Base-by-base conservation (phyloP, 257 asterid genomes). In the Solanum ossicruentum region DNA sequence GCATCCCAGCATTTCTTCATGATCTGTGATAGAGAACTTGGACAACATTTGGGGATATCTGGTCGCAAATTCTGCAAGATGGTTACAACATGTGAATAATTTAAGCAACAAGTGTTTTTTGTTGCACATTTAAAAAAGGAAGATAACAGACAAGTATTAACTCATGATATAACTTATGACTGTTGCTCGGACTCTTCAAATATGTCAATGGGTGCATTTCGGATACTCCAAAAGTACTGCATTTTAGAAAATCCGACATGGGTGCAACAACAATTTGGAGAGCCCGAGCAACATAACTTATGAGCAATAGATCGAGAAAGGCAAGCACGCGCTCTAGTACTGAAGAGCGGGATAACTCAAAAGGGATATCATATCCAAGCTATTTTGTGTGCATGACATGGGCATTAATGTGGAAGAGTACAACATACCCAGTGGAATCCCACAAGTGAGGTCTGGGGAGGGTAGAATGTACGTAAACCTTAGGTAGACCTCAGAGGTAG, bases 1-100 rank as follows among this genome's bases (percentile, higher is more conserved):
- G 91, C 92, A 2, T 94, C 98, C 99, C 99, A 94, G 60, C 97
- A 95, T 81, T 86, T 93, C 69, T 90, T 94, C 99, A 95, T 95
- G 78, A 94, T 88, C 80, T 75, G 88, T 17, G 93, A 87, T 11
- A 92, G 82, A 18, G 96, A 86, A 88, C 91, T 91, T 16, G 97
- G 97, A 66, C 98, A 94, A 70, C 98, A 32, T n/a, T 96, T 88
- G 0, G 99, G 99, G 17, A 95, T 90, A 36, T 93, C 96, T 0
- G 99, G 97, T 69, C 99, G 86, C 83, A 94, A 81, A 83, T 95
- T 93, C 99, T 95, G 84, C 65, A 8, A 28, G 17, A 36, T 12
- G 26, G 83, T 3, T 23, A 84, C 3, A 39, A 21, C 39, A 16
- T 26, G 39, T 7, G 43, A 83, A 16, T 12, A 49, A 21, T 23